A percentile compares a stretch with the other conserved stretches of the same genome.
Evolutionary conservation across 768 basidiomycete genomes (phyloP).

Genomic region (Dictyophora rubrovolvata): DNA sequence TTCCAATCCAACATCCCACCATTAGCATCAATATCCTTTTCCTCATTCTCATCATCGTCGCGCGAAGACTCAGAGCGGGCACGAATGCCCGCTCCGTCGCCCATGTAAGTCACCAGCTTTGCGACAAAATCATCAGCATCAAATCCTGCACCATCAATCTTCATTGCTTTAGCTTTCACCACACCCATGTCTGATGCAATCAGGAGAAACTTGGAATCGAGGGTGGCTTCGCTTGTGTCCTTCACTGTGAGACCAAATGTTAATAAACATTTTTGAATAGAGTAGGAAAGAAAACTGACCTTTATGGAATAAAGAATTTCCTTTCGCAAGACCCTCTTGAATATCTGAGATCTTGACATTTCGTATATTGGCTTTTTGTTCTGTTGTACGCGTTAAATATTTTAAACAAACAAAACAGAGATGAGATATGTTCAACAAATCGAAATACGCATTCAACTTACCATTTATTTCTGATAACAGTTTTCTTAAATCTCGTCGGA

Average conservation of each 20-base stretch:
- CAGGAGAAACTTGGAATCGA: slow-evolving; percentile 77
- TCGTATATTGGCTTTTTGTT: slow-evolving; percentile 39
- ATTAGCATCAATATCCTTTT: slow-evolving; percentile 33
- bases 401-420: not conserved
- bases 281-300: slow-evolving; percentile 26
- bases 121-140: slow-evolving; percentile 87
- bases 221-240: slow-evolving; percentile 77
- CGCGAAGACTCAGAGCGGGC: slow-evolving; percentile 16
- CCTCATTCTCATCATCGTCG: slow-evolving; percentile 25
- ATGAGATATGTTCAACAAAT: not conserved
- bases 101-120: slow-evolving; percentile 67
- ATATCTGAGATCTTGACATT: slow-evolving; percentile 21
- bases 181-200: slow-evolving; percentile 71
- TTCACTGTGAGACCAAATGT: slow-evolving; percentile 37
- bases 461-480: slow-evolving; percentile 58
- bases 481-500: slow-evolving; percentile 65
- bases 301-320: slow-evolving; percentile 42
- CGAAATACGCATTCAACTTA: slow-evolving; percentile 18
- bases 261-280: not conserved
- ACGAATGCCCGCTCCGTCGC: slow-evolving; percentile 35
- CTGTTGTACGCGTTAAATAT: slow-evolving; percentile 11
- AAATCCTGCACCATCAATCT: slow-evolving; percentile 78
- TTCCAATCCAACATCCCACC: slow-evolving; percentile 64
- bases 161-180: slow-evolving; percentile 85
- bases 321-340: slow-evolving; percentile 2